Evolutionary conservation across 108 stramenopile species (phyloP).

Genomic region (Poteriospumella lacustris): DNA sequence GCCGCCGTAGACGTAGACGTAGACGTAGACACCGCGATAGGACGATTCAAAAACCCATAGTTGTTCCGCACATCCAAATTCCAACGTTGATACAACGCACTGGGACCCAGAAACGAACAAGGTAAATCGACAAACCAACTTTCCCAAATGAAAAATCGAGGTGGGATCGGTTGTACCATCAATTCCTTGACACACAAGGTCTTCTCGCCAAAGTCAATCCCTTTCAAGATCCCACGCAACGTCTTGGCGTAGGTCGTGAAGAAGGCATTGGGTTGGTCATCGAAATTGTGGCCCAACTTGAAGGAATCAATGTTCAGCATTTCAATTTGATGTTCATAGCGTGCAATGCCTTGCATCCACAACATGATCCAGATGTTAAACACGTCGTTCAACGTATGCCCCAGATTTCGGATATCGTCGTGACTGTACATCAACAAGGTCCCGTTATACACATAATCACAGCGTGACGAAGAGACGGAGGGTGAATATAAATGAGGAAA

Average conservation of each 20-base stretch:
- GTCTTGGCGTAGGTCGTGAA: background rate
- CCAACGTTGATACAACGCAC: conserved; percentile 11
- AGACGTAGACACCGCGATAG: background rate
- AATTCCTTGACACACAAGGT: background rate
- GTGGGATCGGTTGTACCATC: conserved; percentile 3
- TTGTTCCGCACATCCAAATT: background rate
- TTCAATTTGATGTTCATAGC: background rate
- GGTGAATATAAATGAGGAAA: background rate
- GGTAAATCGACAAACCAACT: conserved; percentile 16
- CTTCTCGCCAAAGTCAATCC: background rate
- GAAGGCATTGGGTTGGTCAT: conserved; percentile 10
- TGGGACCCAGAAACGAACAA: background rate
- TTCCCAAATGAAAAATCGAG: conserved; percentile 10
- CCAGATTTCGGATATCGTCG: conserved; percentile 16
- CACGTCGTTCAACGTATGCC: conserved; percentile 13
- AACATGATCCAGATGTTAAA: background rate
- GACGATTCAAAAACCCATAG: background rate
- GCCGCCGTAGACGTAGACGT: too few relatives aligned
- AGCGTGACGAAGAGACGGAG: background rate
- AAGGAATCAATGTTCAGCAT: conserved; percentile 17
- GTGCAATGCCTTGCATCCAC: background rate
- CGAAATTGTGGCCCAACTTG: conserved; percentile 5
- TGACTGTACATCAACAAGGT: background rate
- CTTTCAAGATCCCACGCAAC: background rate
- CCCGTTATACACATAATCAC: conserved; percentile 2